phyloP scores from a whole-genome alignment of 2,329 filamentous ascomycete genomes.

The Trichoderma koningii region DNA sequence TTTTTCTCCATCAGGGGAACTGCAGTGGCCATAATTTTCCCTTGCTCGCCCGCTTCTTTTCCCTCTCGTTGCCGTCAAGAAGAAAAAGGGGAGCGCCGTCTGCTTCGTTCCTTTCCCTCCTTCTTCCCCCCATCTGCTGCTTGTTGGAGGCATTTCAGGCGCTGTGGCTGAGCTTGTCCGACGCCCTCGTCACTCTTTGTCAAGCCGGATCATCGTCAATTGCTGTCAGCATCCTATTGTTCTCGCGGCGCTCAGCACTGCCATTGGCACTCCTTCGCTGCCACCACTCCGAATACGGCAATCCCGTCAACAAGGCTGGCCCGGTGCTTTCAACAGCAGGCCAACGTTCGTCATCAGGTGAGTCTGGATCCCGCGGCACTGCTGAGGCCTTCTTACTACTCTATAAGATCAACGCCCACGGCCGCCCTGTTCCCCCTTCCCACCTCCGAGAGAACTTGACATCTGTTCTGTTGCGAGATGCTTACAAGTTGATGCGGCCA shows the following conservation, averaged over 20 bases:
- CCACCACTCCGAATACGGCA: conserved; percentile 19
- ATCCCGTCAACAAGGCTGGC: conserved; percentile 13
- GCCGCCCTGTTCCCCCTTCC: not conserved
- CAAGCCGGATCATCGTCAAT: conserved; percentile 18
- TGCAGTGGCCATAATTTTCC: conserved; percentile 25
- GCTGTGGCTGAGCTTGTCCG: conserved; percentile 11
- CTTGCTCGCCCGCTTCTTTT: conserved; percentile 23
- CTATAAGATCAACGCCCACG: not conserved
- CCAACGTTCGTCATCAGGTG: conserved; percentile 19
- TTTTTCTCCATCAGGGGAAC: conserved; percentile 21
- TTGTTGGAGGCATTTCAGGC: not conserved
- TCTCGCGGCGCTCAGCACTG: not conserved
- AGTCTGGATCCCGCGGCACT: not conserved
- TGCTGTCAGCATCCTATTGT: conserved; percentile 26
- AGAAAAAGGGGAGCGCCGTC: conserved; percentile 8
- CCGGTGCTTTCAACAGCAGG: not conserved
- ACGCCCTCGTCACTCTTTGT: conserved; percentile 9
- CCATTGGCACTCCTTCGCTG: conserved; percentile 8
- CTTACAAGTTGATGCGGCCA: conserved; percentile 14
- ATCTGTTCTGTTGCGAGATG: not conserved
- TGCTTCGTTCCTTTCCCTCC: conserved; percentile 4
- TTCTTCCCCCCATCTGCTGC: not conserved
- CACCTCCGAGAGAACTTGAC: not conserved
- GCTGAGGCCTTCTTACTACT: not conserved
- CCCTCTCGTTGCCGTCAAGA: not conserved